phyloP scores from a whole-genome alignment of 768 basidiomycete genomes.

The Pleurotus giganteus region DNA sequence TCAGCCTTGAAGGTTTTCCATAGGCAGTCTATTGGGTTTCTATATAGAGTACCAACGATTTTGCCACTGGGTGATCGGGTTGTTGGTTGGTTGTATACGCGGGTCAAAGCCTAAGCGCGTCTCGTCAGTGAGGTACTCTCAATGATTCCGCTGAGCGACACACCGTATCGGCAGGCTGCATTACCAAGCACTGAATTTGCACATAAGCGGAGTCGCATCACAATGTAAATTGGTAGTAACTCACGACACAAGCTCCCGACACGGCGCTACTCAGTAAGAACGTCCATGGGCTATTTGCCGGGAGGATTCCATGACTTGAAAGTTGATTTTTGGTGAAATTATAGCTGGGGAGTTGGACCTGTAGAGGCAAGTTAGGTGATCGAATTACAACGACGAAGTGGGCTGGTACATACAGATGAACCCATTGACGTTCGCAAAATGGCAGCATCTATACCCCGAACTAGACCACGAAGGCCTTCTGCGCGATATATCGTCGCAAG shows the following conservation, averaged over 20 bases:
- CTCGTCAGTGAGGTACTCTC: slow-evolving; percentile 10
- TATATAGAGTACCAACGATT: slow-evolving; percentile 75
- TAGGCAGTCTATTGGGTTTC: slow-evolving; percentile 91
- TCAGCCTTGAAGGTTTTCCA: slow-evolving; percentile 94
- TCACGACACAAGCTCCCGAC: slow-evolving; percentile 89
- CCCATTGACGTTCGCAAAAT: slow-evolving; percentile 94
- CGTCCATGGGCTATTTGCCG: slow-evolving; percentile 79
- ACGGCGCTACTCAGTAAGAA: slow-evolving; percentile 86
- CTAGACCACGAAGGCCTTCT: slow-evolving; percentile 77
- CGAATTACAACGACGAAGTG: not conserved
- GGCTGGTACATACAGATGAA: slow-evolving; percentile 56
- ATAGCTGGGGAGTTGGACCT: slow-evolving; percentile 95
- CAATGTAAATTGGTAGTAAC: slow-evolving; percentile 24
- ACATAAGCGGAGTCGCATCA: slow-evolving; percentile 11
- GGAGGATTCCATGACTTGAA: slow-evolving; percentile 62
- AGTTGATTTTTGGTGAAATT: slow-evolving; percentile 88
- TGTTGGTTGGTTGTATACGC: slow-evolving; percentile 96
- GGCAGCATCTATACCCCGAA: slow-evolving; percentile 92
- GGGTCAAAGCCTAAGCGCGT: slow-evolving; percentile 66
- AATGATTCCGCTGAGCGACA: slow-evolving; percentile 4
- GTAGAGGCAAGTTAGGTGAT: slow-evolving; percentile 4
- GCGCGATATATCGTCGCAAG: slow-evolving; percentile 73
- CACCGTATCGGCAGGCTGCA: slow-evolving; percentile 95
- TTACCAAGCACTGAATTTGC: slow-evolving; percentile 75
- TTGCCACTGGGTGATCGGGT: slow-evolving; percentile 66